Percentiles rank a stretch among this genome's conserved stretches.
Conservation (phyloP, 2,329 filamentous ascomycete genomes). For the Xylariaceae sp. region DNA sequence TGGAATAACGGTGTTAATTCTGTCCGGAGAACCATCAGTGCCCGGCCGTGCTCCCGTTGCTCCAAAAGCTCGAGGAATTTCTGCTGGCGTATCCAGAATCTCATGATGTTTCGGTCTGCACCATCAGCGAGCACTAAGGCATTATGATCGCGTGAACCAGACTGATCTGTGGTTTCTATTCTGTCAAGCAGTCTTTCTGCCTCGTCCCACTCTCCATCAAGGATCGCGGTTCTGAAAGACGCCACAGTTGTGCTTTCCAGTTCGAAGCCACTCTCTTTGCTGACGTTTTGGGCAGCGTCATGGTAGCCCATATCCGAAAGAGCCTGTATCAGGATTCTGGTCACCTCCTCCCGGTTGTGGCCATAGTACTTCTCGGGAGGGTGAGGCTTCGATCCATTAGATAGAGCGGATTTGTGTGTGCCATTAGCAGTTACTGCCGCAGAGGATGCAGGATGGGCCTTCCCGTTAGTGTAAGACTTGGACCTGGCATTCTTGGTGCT, state of each 20-base stretch:
- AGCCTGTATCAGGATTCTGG: slow-evolving; percentile 86
- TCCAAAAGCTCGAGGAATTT: slow-evolving; percentile 93
- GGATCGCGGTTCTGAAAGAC: slow-evolving; percentile 76
- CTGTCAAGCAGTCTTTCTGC: slow-evolving; percentile 79
- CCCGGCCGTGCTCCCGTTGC: slow-evolving; percentile 64
- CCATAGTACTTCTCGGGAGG: slow-evolving; percentile 60
- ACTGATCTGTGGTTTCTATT: slow-evolving; percentile 31
- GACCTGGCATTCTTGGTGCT: slow-evolving; percentile 51
- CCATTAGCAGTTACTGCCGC: slow-evolving; percentile 43
- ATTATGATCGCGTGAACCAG: no score
- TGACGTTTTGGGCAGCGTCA: slow-evolving; percentile 68
- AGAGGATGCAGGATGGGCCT: slow-evolving; percentile 42
- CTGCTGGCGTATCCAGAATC: slow-evolving; percentile 85
- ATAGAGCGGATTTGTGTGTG: slow-evolving; percentile 40
- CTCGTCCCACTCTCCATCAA: slow-evolving; percentile 75
- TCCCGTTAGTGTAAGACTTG: slow-evolving; percentile 55
- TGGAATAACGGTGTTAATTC: slow-evolving; percentile 85
- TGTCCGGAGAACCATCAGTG: slow-evolving; percentile 76
- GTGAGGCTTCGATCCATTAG: slow-evolving; percentile 50
- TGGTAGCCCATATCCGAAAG: slow-evolving; percentile 85
- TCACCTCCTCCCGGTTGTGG: slow-evolving; percentile 89
- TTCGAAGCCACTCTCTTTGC: slow-evolving; percentile 78
- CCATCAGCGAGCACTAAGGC: slow-evolving; percentile 72
- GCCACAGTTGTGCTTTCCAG: slow-evolving; percentile 83
- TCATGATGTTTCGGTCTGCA: slow-evolving; percentile 74